Evolutionary conservation across 139 green algal species (phyloP).

Genomic region (Prasinococcaceae sp.): DNA sequence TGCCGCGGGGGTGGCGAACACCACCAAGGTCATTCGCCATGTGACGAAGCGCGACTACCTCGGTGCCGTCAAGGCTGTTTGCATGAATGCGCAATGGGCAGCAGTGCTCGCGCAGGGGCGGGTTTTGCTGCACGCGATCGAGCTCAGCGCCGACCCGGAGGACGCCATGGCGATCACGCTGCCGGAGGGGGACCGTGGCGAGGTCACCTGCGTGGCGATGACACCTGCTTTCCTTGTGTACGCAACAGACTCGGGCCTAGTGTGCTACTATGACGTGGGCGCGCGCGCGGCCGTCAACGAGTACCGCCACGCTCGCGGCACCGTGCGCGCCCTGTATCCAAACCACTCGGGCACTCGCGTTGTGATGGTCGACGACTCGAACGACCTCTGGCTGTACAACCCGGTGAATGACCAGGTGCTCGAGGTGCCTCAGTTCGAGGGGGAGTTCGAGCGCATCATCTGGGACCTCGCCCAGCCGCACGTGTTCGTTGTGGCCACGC

Average conservation of each 20-base stretch:
- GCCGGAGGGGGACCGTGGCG: neutral
- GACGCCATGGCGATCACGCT: neutral
- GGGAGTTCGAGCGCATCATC: conserved; percentile 27
- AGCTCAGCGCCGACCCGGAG: neutral
- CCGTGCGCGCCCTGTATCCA: conserved; percentile 33
- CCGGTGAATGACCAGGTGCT: conserved; percentile 45
- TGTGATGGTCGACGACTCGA: conserved; percentile 42
- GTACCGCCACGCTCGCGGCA: conserved; percentile 37
- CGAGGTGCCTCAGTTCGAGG: conserved; percentile 19
- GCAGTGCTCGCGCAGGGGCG: conserved; percentile 40
- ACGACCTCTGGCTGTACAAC: conserved; percentile 41
- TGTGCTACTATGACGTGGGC: conserved; percentile 40
- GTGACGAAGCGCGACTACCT: conserved; percentile 47
- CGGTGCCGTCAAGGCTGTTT: conserved; percentile 28
- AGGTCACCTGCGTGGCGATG: conserved; percentile 36
- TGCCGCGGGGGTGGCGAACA: too few relatives aligned
- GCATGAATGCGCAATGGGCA: conserved; percentile 36
- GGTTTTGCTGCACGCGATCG: conserved; percentile 45
- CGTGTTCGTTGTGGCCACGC: conserved; percentile 34
- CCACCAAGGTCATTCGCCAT: too few relatives aligned
- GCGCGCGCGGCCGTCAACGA: conserved; percentile 34
- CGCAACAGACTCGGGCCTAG: conserved; percentile 27
- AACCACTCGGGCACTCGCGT: conserved; percentile 37
- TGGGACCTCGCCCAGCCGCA: conserved; percentile 48
- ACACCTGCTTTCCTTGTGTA: conserved; percentile 45